Evolutionary conservation across 305 asterid species (phyloP).

Genomic region (Fraxinus velutina): DNA sequence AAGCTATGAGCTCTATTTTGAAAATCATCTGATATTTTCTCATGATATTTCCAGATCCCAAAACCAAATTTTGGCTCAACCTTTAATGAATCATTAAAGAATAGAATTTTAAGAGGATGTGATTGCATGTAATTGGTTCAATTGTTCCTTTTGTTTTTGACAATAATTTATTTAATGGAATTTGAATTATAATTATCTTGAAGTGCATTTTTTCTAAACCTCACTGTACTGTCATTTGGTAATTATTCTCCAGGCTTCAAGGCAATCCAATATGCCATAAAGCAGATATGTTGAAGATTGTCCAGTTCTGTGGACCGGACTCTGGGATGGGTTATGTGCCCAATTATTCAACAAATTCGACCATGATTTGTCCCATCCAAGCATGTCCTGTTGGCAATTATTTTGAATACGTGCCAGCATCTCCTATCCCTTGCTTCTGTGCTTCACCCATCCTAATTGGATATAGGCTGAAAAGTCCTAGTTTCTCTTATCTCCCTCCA

Average conservation of each 20-base stretch:
- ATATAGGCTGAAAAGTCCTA: conserved; percentile 51
- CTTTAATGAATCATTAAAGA: not conserved
- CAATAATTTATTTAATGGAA: not conserved
- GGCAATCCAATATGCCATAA: conserved; percentile 43
- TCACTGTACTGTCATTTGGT: conserved; percentile 17
- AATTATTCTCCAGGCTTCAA: conserved; percentile 31
- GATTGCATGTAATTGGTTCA: not conserved
- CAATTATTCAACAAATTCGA: conserved; percentile 20
- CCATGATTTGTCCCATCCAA: conserved; percentile 28
- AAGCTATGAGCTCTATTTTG: not conserved
- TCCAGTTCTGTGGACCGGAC: conserved; percentile 33
- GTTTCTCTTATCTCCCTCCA: conserved; percentile 44
- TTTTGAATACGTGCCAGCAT: conserved; percentile 40
- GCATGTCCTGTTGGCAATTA: conserved; percentile 41
- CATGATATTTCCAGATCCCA: not conserved
- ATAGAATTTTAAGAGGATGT: not conserved
- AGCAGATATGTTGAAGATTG: conserved; percentile 30
- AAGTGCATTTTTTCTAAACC: not conserved
- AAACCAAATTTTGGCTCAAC: not conserved
- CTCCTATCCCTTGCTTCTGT: conserved; percentile 48
- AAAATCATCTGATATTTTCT: not conserved
- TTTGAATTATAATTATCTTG: not conserved
- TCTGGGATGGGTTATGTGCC: conserved; percentile 20
- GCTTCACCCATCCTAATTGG: conserved; percentile 53
- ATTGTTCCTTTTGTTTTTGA: not conserved